Evolutionary conservation across 2,329 filamentous ascomycete genomes (phyloP).

Genomic region (Diaporthe destruens): DNA sequence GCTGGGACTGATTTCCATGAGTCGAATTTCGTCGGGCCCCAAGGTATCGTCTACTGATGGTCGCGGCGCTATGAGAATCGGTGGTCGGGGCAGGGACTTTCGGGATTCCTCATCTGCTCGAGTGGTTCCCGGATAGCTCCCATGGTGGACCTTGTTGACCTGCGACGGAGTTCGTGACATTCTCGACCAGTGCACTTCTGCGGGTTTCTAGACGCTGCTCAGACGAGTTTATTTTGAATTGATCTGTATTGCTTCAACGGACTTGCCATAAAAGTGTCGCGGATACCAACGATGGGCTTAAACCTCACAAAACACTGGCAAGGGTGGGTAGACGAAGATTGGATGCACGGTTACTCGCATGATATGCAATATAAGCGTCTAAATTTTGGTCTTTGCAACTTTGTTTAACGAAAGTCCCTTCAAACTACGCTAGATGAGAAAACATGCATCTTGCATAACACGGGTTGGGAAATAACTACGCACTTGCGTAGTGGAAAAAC

Average conservation of each 20-base stretch:
- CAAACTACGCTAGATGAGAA: too few relatives aligned
- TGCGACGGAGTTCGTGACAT: neutral
- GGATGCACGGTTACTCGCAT: too few relatives aligned
- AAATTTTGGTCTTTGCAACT: too few relatives aligned
- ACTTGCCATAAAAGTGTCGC: too few relatives aligned
- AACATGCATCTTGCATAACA: neutral
- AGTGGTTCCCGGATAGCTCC: neutral
- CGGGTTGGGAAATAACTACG: neutral
- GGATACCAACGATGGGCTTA: too few relatives aligned
- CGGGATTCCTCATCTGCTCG: neutral
- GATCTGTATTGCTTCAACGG: too few relatives aligned
- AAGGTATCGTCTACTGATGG: neutral
- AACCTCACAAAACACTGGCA: too few relatives aligned
- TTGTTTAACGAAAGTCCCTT: too few relatives aligned
- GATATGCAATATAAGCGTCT: too few relatives aligned
- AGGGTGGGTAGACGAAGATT: too few relatives aligned
- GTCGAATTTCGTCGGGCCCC: neutral
- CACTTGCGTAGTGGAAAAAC: slow-evolving; percentile 13
- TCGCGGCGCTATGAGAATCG: neutral
- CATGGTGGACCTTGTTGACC: neutral
- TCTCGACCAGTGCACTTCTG: neutral
- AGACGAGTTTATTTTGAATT: too few relatives aligned
- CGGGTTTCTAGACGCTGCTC: too few relatives aligned
- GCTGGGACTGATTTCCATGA: neutral
- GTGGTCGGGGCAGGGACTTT: neutral